Evolutionary conservation across 805 yeast species (phyloP).

Genomic region (Suhomyces emberorum): DNA sequence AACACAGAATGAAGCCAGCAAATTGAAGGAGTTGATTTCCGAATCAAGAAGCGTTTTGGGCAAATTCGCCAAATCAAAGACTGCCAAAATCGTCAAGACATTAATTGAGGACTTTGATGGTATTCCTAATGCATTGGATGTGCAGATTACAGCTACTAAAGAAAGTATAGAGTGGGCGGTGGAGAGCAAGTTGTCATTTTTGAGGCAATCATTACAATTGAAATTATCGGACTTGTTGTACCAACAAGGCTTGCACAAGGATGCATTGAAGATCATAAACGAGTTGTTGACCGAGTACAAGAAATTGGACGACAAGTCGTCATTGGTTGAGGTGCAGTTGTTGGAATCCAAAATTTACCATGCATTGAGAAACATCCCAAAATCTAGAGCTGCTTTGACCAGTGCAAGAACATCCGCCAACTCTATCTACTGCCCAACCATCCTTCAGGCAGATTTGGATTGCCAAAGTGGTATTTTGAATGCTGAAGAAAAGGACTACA

Average conservation of each 20-base stretch:
- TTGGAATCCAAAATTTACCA: slow-evolving; percentile 88
- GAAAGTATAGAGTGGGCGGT: slow-evolving; percentile 87
- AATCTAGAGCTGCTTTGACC: slow-evolving; percentile 87
- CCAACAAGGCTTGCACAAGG: slow-evolving; percentile 60
- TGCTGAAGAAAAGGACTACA: slow-evolving; percentile 95
- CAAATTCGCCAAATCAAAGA: slow-evolving; percentile 86
- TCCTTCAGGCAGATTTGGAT: slow-evolving; percentile 90
- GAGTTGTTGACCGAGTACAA: slow-evolving; percentile 79
- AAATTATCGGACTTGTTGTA: slow-evolving; percentile 76
- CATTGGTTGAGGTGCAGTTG: slow-evolving; percentile 91
- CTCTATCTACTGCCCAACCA: slow-evolving; percentile 91
- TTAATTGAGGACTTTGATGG: slow-evolving; percentile 75
- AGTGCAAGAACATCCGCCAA: slow-evolving; percentile 98
- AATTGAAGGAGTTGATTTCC: slow-evolving; percentile 60
- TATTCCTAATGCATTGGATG: slow-evolving; percentile 59
- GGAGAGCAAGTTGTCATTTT: slow-evolving; percentile 76
- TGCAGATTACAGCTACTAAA: slow-evolving; percentile 69
- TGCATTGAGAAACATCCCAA: slow-evolving; percentile 85
- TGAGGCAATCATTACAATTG: slow-evolving; percentile 84
- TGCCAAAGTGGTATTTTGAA: slow-evolving; percentile 92
- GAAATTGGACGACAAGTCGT: slow-evolving; percentile 91
- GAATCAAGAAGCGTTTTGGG: slow-evolving; percentile 70
- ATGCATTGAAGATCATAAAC: slow-evolving; percentile 69
- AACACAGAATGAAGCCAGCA: slow-evolving; percentile 41
- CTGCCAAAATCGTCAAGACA: slow-evolving; percentile 83